phyloP scores from a whole-genome alignment of 2,329 filamentous ascomycete genomes.

The Fusarium staphyleae region DNA sequence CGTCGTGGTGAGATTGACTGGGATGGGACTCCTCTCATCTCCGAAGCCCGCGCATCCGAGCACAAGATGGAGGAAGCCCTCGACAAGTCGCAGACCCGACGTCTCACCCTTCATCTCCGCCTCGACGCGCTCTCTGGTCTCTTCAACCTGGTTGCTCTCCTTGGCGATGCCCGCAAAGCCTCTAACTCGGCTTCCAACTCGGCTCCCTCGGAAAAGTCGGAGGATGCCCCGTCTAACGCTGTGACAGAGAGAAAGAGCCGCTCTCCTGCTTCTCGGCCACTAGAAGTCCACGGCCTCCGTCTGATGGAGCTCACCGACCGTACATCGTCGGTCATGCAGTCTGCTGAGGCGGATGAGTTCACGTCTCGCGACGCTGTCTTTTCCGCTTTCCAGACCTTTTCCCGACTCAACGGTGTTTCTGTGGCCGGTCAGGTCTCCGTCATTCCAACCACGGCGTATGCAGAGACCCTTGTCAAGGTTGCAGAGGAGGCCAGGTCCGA shows the following conservation, averaged over 20 bases:
- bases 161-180: slow-evolving; percentile 33
- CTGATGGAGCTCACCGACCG: slow-evolving; percentile 89
- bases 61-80: slow-evolving; percentile 40
- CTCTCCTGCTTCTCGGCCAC: slow-evolving; percentile 15
- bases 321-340: slow-evolving; percentile 94
- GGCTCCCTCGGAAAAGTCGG: slow-evolving; percentile 7
- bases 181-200: background rate
- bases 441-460: slow-evolving; percentile 78
- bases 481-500: slow-evolving; percentile 75
- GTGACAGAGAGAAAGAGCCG: slow-evolving; percentile 5
- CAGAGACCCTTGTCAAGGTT: slow-evolving; percentile 76
- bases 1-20: slow-evolving; percentile 90
- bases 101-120: slow-evolving; percentile 40
- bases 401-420: slow-evolving; percentile 81
- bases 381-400: slow-evolving; percentile 89
- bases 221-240: background rate
- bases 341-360: slow-evolving; percentile 80
- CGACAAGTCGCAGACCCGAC: slow-evolving; percentile 39
- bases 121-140: slow-evolving; percentile 42
- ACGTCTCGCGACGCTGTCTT: slow-evolving; percentile 81
- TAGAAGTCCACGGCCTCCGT: slow-evolving; percentile 73
- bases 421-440: slow-evolving; percentile 83
- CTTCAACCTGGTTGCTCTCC: slow-evolving; percentile 42
- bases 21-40: slow-evolving; percentile 57
- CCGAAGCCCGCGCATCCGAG: slow-evolving; percentile 37